Conservation (phyloP, 441 rosid genomes). For the Populus hybrid region DNA sequence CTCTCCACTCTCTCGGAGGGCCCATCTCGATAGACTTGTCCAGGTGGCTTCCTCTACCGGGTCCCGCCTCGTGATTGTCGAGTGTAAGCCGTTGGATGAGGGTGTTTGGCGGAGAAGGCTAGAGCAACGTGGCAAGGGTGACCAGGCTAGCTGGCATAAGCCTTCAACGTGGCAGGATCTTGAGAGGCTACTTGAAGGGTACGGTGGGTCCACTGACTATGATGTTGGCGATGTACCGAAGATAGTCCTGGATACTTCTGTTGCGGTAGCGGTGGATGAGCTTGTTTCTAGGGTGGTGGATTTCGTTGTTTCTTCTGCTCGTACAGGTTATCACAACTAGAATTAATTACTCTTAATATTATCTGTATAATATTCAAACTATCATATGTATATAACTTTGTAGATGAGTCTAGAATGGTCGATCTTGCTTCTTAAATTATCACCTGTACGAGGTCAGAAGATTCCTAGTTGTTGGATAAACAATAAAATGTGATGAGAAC, state of each 20-base stretch:
- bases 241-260: slow-evolving; percentile 54
- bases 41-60: slow-evolving; percentile 30
- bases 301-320: slow-evolving; percentile 26
- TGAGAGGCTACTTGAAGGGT: slow-evolving; percentile 45
- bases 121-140: slow-evolving; percentile 31
- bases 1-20: slow-evolving; percentile 52
- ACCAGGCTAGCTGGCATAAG: slow-evolving; percentile 55
- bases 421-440: background rate
- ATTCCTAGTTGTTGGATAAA: background rate
- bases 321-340: background rate
- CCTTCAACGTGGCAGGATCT: slow-evolving; percentile 63
- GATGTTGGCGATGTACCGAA: slow-evolving; percentile 48
- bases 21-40: slow-evolving; percentile 41
- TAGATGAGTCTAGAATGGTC: background rate
- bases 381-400: background rate
- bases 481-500: background rate
- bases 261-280: slow-evolving; percentile 23
- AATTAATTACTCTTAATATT: background rate
- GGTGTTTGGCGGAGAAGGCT: slow-evolving; percentile 52
- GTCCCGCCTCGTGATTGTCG: slow-evolving; percentile 42
- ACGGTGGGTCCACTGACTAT: slow-evolving; percentile 56
- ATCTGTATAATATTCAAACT: background rate
- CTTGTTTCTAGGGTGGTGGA: slow-evolving; percentile 28
- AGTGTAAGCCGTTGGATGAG: slow-evolving; percentile 52
- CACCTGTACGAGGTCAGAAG: too few relatives aligned